Evolutionary conservation across 2,329 filamentous ascomycete species (phyloP).

Genomic region (Penicillium sp.): DNA sequence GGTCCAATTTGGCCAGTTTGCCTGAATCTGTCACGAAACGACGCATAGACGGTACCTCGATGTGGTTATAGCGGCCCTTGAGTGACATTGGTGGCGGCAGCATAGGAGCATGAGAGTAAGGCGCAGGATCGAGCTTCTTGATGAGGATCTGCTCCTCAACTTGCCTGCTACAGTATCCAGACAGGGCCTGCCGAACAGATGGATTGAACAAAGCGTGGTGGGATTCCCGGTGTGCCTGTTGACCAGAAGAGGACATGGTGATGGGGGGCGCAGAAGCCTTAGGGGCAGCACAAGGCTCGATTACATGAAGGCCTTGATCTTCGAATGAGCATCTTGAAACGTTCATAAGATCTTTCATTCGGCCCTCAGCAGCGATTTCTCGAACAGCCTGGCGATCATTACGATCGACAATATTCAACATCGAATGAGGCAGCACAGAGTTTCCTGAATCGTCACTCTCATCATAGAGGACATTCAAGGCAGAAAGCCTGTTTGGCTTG

Average conservation of each 20-base stretch:
- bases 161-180: conserved; percentile 56
- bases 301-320: conserved; percentile 67
- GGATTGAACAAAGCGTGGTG: conserved; percentile 76
- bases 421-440: conserved; percentile 69
- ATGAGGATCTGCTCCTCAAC: conserved; percentile 74
- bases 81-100: conserved; percentile 76
- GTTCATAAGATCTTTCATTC: conserved; percentile 74
- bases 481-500: conserved; percentile 57
- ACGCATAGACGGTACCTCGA: conserved; percentile 91
- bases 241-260: conserved; percentile 71
- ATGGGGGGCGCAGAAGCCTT: conserved; percentile 81
- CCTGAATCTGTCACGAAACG: conserved; percentile 97
- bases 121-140: conserved; percentile 61
- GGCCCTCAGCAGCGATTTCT: conserved; percentile 68
- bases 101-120: conserved; percentile 61
- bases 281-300: conserved; percentile 80
- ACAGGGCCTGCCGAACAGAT: conserved; percentile 70
- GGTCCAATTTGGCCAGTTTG: conserved; percentile 88
- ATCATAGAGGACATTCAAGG: conserved; percentile 66
- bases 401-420: conserved; percentile 76
- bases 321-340: conserved; percentile 65
- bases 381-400: conserved; percentile 64
- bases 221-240: conserved; percentile 59
- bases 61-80: conserved; percentile 83
- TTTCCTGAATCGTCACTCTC: conserved; percentile 56